Evolutionary conservation across 345 rosid species (phyloP), one percentile per base, ranked within the genome.

Genomic region (Salix viminalis): DNA sequence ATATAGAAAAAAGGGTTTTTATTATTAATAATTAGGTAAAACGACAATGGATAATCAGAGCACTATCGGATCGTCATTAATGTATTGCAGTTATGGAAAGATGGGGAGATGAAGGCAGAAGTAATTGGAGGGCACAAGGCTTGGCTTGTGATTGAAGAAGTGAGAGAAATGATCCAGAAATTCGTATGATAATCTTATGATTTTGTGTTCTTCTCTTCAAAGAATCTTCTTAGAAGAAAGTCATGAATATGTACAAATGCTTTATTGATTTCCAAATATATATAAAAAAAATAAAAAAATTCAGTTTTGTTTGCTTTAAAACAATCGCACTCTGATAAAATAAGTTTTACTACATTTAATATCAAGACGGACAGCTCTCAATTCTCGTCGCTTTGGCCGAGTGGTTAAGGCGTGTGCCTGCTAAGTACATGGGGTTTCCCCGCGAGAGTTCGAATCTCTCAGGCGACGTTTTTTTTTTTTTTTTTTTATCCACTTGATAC

Each of bases 71-170:
- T 9, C 12, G n/a, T 6, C 15, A 8, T 24, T 24, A 24, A 24
- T 24, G 26, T 24, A 24, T 65, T 84, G 85, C 86, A 91, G 93
- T 34, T 91, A 46, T 91, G 97, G 97, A 91, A 88, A 76, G 97
- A 92, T 81, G 95, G 90, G 14, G 95, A 94, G 83, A 88, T 92
- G 97, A 89, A 94, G 81, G 94, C 83, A 56, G 98, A 94, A 81
- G 93, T 94, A 30, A 92, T 92, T 8, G 98, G 98, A 80, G 98
- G 98, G 41, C 98, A 92, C 65, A 90, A 92, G 80, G 98, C 90
- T 30, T 94, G 98, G 98, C 90, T 92, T 82, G 99, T 94, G 34
- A 80, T 90, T 39, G 95, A 94, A 70, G 94, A 91, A 89, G 97
- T 94, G 4, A 81, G 87, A 75, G 90, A 88, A 75, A 87, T 94